A percentile compares a stretch with the other conserved stretches of the same genome.
phyloP scores from a whole-genome alignment of 2,329 filamentous ascomycete species.

The Dactylonectria estremocensis region DNA sequence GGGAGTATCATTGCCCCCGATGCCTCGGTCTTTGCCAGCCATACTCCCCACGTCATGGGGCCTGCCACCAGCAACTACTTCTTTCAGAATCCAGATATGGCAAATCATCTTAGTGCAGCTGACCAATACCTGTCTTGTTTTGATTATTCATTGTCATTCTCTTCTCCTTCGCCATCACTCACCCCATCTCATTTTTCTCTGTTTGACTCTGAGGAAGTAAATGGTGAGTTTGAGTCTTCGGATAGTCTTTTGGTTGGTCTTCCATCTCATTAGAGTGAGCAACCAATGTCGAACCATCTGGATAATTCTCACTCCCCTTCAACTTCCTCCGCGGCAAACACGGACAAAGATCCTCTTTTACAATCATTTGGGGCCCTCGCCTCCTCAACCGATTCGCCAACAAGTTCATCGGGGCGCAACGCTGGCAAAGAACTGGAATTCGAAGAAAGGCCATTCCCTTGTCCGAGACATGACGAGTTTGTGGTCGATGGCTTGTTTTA shows the following conservation, averaged over 20 bases:
- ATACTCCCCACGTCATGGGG: neutral
- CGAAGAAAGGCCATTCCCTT: slow-evolving; percentile 24
- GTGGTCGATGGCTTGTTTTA: slow-evolving; percentile 31
- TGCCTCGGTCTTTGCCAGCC: neutral
- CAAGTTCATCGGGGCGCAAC: neutral
- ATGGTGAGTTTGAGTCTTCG: slow-evolving; percentile 2
- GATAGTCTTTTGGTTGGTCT: slow-evolving; percentile 17
- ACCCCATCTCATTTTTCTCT: neutral
- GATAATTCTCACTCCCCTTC: slow-evolving; percentile 11
- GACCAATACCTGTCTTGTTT: neutral
- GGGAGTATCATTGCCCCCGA: neutral
- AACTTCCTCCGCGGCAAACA: neutral
- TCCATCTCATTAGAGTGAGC: slow-evolving; percentile 38
- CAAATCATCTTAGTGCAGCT: neutral
- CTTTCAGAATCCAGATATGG: neutral
- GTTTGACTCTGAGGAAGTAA: neutral
- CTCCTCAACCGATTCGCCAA: slow-evolving; percentile 3
- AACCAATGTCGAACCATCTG: slow-evolving; percentile 12
- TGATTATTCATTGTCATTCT: neutral
- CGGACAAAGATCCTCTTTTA: neutral
- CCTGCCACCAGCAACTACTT: neutral
- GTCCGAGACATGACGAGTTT: slow-evolving; percentile 37
- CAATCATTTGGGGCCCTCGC: slow-evolving; percentile 12
- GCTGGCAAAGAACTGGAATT: slow-evolving; percentile 21
- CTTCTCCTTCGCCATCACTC: neutral